Evolutionary conservation across 2,329 filamentous ascomycete species (phyloP), one percentile per base, ranked within the genome.

Genomic region (Amylocarpus encephaloides): DNA sequence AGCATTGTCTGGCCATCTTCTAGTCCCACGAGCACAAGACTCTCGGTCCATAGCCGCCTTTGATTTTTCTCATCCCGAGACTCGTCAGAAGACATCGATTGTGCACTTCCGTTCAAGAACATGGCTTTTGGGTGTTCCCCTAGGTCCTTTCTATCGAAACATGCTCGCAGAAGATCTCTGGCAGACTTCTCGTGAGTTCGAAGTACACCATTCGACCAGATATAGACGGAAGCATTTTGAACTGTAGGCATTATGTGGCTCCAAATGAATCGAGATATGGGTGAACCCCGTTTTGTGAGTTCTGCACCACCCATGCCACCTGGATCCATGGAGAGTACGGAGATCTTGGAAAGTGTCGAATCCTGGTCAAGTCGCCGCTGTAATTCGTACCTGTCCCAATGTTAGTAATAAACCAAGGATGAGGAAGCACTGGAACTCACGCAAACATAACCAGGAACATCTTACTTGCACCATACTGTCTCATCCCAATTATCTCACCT

Each of bases 291-390:
- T 7, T 56, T 58, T 3, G 47, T 22, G 2, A 71, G 54, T 15
- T 62, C 64, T 7, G 65, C 67, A 16, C 38, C 40, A 32, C 55
- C 51, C 66, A 73, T 71, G 5, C 57, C 63, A 32, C 70, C 70
- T 0, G 70, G 70, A 46, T 72, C 69, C 12, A 71, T 49, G 2
- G 66, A 65, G 4, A 70, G 52, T 26, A 71, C 60, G 15, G 63
- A 63, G 46, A 73, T 64, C 9, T 65, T 64, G 33, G 59, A 66
- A 10, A 72, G 61, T 5, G 47, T 52, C 1, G 52, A 35, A n/a
- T 55, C 50, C 6, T 34, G 22, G 43, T 55, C 19, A 13, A 57
- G 45, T n/a, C 50, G 44, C 16, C 50, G 53, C 35, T 57, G 55
- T 12, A 57, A 47, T 19, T 53, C 55, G 30, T 55, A 55, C 50